phyloP scores from a whole-genome alignment of 129 eudicot species.

The Erigeron canadensis region DNA sequence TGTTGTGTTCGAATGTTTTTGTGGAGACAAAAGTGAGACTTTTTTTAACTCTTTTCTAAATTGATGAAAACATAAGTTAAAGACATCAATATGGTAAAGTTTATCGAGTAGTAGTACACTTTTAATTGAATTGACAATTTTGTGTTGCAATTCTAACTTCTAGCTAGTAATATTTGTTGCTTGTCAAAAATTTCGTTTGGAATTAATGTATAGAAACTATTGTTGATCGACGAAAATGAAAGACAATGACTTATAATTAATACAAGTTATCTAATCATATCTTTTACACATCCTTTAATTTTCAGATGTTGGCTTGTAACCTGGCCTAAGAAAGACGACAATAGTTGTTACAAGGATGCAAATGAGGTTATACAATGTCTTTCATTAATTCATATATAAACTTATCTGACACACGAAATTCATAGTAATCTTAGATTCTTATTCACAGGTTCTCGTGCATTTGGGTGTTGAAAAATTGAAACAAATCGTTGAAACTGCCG shows the following conservation, averaged over 20 bases:
- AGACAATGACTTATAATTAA: background rate
- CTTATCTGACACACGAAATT: background rate
- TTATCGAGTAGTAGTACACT: background rate
- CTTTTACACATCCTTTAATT: conserved; percentile 2
- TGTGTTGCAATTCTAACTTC: background rate
- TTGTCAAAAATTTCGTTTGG: background rate
- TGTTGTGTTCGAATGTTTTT: too few species aligned
- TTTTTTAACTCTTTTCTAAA: too few species aligned
- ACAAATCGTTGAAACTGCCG: conserved; percentile 52
- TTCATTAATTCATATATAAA: background rate
- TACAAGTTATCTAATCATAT: conserved; percentile 12
- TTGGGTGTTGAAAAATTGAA: conserved; percentile 66
- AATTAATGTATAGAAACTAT: background rate
- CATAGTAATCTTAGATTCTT: background rate
- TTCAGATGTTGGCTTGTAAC: conserved; percentile 83
- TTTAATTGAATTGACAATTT: background rate
- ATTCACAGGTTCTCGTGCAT: conserved; percentile 60
- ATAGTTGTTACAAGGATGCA: conserved; percentile 68
- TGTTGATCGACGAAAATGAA: background rate
- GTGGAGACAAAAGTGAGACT: too few species aligned
- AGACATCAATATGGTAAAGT: background rate
- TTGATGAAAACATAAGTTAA: background rate
- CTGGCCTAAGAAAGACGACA: conserved; percentile 90
- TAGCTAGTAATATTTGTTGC: background rate
- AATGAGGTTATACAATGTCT: conserved; percentile 57